A percentile compares a stretch with the other conserved stretches of the same genome.
Evolutionary conservation across 768 basidiomycete genomes (phyloP).

Genomic region (Cubamyces lactineus): DNA sequence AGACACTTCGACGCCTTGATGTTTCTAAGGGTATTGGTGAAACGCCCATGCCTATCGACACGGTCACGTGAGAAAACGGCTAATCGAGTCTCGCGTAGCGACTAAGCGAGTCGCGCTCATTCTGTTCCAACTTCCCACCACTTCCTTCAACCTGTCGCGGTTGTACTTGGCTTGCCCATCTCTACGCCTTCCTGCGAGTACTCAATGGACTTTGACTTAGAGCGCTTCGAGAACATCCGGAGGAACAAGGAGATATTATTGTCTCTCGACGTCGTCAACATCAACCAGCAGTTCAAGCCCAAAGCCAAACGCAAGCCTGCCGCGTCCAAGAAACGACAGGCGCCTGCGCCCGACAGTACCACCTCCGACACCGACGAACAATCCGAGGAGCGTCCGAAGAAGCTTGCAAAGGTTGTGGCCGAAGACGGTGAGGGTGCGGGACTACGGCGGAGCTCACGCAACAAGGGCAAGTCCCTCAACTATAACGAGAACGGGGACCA

Average conservation of each 20-base stretch:
- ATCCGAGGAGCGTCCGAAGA: constrained; percentile 22
- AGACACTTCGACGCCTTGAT: too few relatives aligned
- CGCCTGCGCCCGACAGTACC: constrained; percentile 34
- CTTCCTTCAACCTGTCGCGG: not conserved
- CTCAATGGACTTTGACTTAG: constrained; percentile 33
- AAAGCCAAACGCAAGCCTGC: constrained; percentile 3
- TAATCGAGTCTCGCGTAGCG: too few relatives aligned
- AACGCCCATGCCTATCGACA: not conserved
- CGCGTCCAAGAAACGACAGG: constrained; percentile 28
- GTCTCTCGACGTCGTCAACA: constrained; percentile 47
- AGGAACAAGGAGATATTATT: constrained; percentile 50
- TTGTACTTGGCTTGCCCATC: not conserved
- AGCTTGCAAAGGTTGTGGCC: constrained; percentile 22
- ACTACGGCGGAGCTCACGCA: constrained; percentile 69
- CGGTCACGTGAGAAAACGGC: constrained; percentile 10
- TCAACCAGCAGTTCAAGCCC: constrained; percentile 47
- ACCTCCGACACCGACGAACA: constrained; percentile 31
- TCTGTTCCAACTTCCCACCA: too few relatives aligned
- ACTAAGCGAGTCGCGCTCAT: too few relatives aligned
- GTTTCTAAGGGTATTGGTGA: too few relatives aligned
- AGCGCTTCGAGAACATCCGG: constrained; percentile 41
- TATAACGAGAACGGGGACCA: constrained; percentile 50
- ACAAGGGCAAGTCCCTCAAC: constrained; percentile 58
- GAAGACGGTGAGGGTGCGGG: constrained; percentile 30
- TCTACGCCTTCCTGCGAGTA: not conserved